Evolutionary conservation across 169 alveolate genomes (phyloP).

Genomic region (Eimeria falciformis): DNA sequence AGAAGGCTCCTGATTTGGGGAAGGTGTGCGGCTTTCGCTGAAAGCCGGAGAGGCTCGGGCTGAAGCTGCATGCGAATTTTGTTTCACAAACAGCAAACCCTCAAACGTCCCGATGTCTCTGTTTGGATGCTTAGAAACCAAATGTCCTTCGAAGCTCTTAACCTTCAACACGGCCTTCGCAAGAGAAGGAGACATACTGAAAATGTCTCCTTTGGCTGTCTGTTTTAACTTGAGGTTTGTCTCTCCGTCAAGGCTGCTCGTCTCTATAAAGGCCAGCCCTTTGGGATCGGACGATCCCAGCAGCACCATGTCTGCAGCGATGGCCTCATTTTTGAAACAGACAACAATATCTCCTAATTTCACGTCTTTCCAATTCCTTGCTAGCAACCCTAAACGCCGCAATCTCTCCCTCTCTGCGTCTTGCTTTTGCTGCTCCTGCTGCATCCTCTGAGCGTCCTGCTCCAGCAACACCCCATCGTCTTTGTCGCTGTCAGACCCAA

Average conservation of each 20-base stretch:
- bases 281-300: conserved; percentile 89
- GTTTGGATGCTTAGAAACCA: conserved; percentile 69
- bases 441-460: conserved; percentile 36
- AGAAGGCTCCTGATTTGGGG: not conserved
- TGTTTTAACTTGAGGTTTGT: conserved; percentile 93
- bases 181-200: not conserved
- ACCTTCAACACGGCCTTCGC: conserved; percentile 45
- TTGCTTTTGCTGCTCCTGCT: conserved; percentile 2
- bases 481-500: not conserved
- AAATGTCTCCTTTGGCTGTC: conserved; percentile 72
- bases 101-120: conserved; percentile 60
- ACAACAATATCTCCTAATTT: conserved; percentile 94
- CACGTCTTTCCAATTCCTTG: conserved; percentile 87
- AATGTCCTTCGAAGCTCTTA: conserved; percentile 68
- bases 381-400: not conserved
- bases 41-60: not conserved
- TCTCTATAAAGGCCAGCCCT: conserved; percentile 95
- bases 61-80: not conserved
- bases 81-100: conserved; percentile 53
- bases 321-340: conserved; percentile 87
- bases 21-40: not conserved
- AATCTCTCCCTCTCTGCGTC: not conserved
- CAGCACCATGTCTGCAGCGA: conserved; percentile 97
- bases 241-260: conserved; percentile 98
- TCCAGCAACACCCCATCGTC: not conserved